Evolutionary conservation across 2,329 filamentous ascomycete species (phyloP), one percentile per base, ranked within the genome.

Genomic region (Fusarium stilboides): DNA sequence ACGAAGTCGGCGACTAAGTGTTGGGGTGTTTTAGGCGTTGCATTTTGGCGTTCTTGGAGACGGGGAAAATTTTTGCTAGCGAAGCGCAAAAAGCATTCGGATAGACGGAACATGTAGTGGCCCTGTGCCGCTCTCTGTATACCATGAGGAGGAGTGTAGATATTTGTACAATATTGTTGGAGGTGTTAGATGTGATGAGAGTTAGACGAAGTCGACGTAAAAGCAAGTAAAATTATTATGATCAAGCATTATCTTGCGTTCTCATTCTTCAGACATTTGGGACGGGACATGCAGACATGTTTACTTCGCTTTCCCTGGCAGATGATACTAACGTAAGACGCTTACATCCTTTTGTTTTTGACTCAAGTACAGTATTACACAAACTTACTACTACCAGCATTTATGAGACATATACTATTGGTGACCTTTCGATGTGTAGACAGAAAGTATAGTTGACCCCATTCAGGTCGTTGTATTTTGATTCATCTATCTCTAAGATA

Each of bases 11-110:
- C n/a, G 46, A 55, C 20, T 61, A 68, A 42, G 42, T 22, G 47
- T 52, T 60, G 62, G 47, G 24, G 24, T 36, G 39, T 53, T 58
- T 62, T 42, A 33, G 62, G 57, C 52, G 50, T 64, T 68, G 49
- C 57, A 45, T 52, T 43, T 33, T 49, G 68, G 68, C 68, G 68
- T 70, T 62, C 14, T 68, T 52, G 43, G 50, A 57, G 59, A 70
- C 19, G 44, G 47, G 59, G 44, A 39, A 22, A 62, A 46, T 61
- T 71, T 53, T 37, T 43, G 19, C 31, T 14, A 62, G 62, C 52
- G 47, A 53, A 52, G 59, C 46, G 45, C 37, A 50, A 65, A 70
- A 73, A 71, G 71, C 57, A 74, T 66, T 47, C 42, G 47, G 62
- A 45, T 52, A 68, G 45, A 66, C 64, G 54, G 43, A 46, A 43